Evolutionary conservation across 139 green algal species (phyloP).

Genomic region (Chlamydomonas asymmetrica): DNA sequence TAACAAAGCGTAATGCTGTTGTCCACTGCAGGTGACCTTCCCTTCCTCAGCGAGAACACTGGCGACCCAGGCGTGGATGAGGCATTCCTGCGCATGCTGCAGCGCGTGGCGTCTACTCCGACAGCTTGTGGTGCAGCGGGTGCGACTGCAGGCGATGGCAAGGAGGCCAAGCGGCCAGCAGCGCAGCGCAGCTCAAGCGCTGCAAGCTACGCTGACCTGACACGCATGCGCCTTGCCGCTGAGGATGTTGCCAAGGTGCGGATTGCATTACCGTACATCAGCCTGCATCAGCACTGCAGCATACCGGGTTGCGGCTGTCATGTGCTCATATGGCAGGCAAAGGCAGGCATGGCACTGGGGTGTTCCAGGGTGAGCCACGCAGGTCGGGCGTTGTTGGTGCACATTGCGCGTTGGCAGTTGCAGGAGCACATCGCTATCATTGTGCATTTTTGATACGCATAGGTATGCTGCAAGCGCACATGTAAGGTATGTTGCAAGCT

Average conservation of each 20-base stretch:
- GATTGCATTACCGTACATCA: neutral
- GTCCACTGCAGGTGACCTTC: slow-evolving; percentile 25
- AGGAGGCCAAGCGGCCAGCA: neutral
- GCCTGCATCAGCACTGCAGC: neutral
- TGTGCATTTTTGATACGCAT: too few relatives aligned
- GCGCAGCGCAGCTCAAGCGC: neutral
- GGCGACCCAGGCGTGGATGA: slow-evolving; percentile 21
- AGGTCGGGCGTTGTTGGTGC: neutral
- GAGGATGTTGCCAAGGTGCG: slow-evolving; percentile 30
- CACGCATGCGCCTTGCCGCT: neutral
- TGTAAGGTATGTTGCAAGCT: neutral
- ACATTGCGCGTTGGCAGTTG: neutral
- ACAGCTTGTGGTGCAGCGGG: neutral
- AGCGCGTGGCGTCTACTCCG: neutral
- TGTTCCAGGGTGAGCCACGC: neutral
- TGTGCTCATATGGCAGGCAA: neutral
- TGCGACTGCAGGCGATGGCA: too few relatives aligned
- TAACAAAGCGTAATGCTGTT: neutral
- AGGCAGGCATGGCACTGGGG: neutral
- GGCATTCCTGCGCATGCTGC: slow-evolving; percentile 27
- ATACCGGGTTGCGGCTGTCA: neutral
- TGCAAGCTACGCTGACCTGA: neutral
- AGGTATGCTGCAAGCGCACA: too few relatives aligned
- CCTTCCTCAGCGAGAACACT: slow-evolving; percentile 38
- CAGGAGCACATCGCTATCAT: too few relatives aligned